These are phyloP conservation scores for Sherardia arvensis DNA, from an alignment of 257 asterid species.

Conservation along the genomic window DNA sequence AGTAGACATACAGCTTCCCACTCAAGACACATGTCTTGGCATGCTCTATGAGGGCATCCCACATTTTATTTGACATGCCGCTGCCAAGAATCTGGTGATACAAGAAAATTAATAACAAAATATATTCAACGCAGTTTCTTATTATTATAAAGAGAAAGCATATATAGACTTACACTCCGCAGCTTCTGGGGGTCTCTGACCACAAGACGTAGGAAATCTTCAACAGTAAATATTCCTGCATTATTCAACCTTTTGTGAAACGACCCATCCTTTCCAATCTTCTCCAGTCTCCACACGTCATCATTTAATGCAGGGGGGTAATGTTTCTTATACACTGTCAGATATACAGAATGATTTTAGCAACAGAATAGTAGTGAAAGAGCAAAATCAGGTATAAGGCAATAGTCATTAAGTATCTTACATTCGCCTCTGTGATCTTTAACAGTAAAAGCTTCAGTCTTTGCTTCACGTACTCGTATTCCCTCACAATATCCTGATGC, in stretches of 20 bases:
- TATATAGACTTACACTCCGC: constrained; percentile 51
- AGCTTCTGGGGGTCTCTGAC: constrained; percentile 84
- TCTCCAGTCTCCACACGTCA: constrained; percentile 98
- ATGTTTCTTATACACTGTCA: constrained; percentile 90
- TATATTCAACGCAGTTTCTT: background rate
- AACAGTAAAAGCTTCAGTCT: constrained; percentile 91
- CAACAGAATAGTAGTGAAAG: background rate
- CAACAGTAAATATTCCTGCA: constrained; percentile 72
- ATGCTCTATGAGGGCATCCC: constrained; percentile 95
- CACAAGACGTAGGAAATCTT: constrained; percentile 87
- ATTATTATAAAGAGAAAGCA: background rate
- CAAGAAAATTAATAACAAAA: constrained; percentile 3
- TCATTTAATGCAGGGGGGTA: constrained; percentile 91
- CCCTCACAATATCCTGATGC: constrained; percentile 81
- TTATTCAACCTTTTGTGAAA: constrained; percentile 87
- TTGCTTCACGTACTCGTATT: constrained; percentile 79
- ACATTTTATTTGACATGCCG: constrained; percentile 99
- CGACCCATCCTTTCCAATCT: constrained; percentile 98
- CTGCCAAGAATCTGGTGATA: constrained; percentile 77
- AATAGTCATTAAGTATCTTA: constrained; percentile 26
- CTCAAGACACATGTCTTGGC: constrained; percentile 90
- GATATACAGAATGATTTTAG: constrained; percentile 15
- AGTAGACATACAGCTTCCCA: constrained; percentile 84
- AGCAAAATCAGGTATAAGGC: constrained; percentile 1
- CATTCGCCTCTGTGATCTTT: constrained; percentile 98